Percentiles rank a stretch among this genome's conserved stretches.
These are phyloP conservation scores for Pyrenophora graminea DNA, from an alignment of 2,329 filamentous ascomycete species.

Conservation along the genomic window DNA sequence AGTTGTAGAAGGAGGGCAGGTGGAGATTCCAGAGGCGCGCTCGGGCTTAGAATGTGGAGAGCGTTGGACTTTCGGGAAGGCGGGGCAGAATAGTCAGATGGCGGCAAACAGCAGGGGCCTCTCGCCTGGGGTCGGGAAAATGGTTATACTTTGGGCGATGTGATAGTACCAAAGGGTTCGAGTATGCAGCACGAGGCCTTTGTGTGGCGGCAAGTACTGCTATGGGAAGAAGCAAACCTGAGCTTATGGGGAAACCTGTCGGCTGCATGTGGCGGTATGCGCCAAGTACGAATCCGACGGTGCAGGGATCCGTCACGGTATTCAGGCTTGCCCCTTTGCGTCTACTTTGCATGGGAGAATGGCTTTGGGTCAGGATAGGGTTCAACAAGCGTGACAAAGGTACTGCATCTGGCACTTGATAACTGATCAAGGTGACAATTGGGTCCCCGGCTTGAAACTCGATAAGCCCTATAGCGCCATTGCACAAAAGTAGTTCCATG, in stretches of 20 bases:
- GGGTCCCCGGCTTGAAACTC: conserved; percentile 26
- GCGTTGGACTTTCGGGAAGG: conserved; percentile 9
- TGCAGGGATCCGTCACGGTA: conserved; percentile 22
- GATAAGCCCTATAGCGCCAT: conserved; percentile 21
- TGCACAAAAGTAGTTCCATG: conserved; percentile 7
- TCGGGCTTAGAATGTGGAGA: conserved; percentile 18
- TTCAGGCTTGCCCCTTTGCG: conserved; percentile 24
- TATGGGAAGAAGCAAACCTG: conserved; percentile 30
- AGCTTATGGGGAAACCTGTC: conserved; percentile 28
- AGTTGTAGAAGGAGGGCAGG: conserved; percentile 7
- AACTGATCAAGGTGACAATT: conserved; percentile 1
- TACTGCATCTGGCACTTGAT: conserved; percentile 11
- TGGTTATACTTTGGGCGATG: no score
- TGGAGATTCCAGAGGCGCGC: conserved; percentile 19
- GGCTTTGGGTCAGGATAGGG: neutral
- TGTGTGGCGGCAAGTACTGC: conserved; percentile 12
- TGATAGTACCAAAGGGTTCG: conserved; percentile 3
- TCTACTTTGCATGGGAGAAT: conserved; percentile 12
- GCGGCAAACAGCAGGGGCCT: conserved; percentile 6
- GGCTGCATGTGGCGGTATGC: conserved; percentile 31
- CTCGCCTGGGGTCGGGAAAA: neutral
- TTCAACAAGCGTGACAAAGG: neutral
- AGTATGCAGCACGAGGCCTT: conserved; percentile 8
- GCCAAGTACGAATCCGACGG: conserved; percentile 18
- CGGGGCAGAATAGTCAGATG: conserved; percentile 30